Percentiles rank a stretch among this genome's conserved stretches.
These are phyloP conservation scores for Gaultheria prostrata DNA, from an alignment of 148 eudicot genomes.

Conservation along the genomic window DNA sequence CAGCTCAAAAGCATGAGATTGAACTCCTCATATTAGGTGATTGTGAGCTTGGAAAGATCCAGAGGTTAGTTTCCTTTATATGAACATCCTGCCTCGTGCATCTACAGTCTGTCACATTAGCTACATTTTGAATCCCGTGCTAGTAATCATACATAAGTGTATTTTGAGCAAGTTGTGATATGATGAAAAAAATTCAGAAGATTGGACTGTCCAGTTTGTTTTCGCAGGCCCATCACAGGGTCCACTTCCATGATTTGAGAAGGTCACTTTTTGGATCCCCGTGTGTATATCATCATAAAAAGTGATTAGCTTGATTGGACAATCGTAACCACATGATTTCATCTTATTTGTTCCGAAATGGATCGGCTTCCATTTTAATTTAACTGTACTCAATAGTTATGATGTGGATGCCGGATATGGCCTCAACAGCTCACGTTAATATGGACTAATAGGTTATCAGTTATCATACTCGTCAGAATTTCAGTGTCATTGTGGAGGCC, in stretches of 20 bases:
- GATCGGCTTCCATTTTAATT: not conserved
- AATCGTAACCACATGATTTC: not conserved
- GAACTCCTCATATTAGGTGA: constrained; percentile 9
- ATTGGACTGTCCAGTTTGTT: not conserved
- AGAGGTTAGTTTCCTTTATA: constrained; percentile 1
- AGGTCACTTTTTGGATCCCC: not conserved
- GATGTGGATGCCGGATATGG: not conserved
- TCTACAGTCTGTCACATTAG: not conserved
- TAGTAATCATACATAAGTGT: not conserved
- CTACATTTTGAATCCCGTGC: not conserved
- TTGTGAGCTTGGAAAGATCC: constrained; percentile 9
- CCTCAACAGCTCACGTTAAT: not conserved
- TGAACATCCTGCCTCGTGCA: not conserved
- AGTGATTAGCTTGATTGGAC: not conserved
- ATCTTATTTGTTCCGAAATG: not conserved
- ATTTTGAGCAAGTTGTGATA: not conserved
- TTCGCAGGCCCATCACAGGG: not conserved
- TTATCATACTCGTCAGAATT: not conserved
- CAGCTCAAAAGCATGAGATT: constrained; percentile 4
- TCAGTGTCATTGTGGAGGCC: not conserved
- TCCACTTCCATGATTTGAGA: not conserved
- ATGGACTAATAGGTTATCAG: not conserved
- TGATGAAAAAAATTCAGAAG: not conserved
- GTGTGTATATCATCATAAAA: no score
- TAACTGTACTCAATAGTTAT: not conserved